Percentiles rank a stretch among this genome's conserved stretches.
Conservation (phyloP, 1,139 yeast species). For the Yamadazyma oceani region DNA sequence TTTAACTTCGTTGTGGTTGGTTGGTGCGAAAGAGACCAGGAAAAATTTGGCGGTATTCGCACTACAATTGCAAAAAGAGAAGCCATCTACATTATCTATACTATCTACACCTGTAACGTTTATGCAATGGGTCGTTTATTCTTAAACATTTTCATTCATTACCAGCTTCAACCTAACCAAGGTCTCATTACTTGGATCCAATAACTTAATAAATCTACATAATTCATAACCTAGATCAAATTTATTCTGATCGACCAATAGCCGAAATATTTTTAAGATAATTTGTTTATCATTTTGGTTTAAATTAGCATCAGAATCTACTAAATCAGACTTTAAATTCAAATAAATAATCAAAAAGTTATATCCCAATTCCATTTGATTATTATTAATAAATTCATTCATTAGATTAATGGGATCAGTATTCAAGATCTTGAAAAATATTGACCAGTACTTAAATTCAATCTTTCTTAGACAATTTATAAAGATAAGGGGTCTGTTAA, state of each 20-base stretch:
- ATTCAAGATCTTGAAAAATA: slow-evolving; percentile 33
- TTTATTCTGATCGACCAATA: slow-evolving; percentile 31
- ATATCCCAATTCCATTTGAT: slow-evolving; percentile 43
- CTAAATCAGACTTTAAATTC: slow-evolving; percentile 37
- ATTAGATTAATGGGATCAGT: slow-evolving; percentile 42
- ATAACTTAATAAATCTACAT: slow-evolving; percentile 43
- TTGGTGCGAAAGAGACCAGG: background rate
- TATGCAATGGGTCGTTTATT: background rate
- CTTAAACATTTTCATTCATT: too few relatives aligned
- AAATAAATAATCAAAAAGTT: slow-evolving; percentile 43
- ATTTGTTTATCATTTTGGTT: slow-evolving; percentile 32
- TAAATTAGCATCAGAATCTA: slow-evolving; percentile 19
- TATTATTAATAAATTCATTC: slow-evolving; percentile 33
- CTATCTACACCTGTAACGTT: background rate
- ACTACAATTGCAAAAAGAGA: background rate
- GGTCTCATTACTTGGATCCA: slow-evolving; percentile 40
- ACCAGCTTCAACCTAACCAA: slow-evolving; percentile 18
- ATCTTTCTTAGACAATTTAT: slow-evolving; percentile 46
- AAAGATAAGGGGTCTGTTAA: slow-evolving; percentile 34
- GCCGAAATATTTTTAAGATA: slow-evolving; percentile 34
- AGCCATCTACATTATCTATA: background rate
- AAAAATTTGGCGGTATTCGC: slow-evolving; percentile 1
- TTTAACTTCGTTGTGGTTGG: slow-evolving; percentile 18
- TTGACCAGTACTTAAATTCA: slow-evolving; percentile 42
- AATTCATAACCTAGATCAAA: slow-evolving; percentile 51